Evolutionary conservation across 768 basidiomycete genomes (phyloP).

Genomic region (Phylloporus arenicola): DNA sequence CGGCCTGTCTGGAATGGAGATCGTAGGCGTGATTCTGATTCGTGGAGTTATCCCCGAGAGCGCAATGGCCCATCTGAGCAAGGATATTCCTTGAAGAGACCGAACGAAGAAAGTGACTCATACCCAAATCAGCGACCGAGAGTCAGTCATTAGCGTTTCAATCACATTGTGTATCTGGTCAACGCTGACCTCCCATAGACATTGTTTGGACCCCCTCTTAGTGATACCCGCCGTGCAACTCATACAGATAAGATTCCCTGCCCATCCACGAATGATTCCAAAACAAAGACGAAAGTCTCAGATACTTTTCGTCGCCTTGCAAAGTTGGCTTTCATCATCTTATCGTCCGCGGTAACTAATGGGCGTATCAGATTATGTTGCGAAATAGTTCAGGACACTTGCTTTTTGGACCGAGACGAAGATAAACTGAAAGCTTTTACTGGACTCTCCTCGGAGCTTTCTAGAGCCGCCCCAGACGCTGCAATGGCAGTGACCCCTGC

Average conservation of each 20-base stretch:
- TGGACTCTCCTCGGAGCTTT: conserved; percentile 43
- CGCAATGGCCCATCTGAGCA: conserved; percentile 12
- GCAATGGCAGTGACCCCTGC: conserved; percentile 40
- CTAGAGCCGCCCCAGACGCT: conserved; percentile 40
- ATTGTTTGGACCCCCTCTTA: conserved; percentile 6
- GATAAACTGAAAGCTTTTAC: conserved; percentile 46
- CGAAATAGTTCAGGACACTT: conserved; percentile 40
- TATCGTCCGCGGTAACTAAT: conserved; percentile 10
- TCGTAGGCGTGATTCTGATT: conserved; percentile 22
- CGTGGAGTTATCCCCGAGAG: conserved; percentile 19
- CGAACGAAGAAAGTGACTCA: conserved; percentile 18
- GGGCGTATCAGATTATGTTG: conserved; percentile 37
- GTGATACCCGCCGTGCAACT: not conserved
- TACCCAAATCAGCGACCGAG: conserved; percentile 27
- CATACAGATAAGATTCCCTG: conserved; percentile 6
- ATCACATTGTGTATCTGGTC: not conserved
- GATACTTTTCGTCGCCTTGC: conserved; percentile 40
- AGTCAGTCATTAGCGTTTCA: conserved; percentile 16
- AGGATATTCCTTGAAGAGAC: conserved; percentile 21
- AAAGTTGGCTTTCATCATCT: conserved; percentile 18
- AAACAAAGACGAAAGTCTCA: conserved; percentile 10
- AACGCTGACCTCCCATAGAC: conserved; percentile 16
- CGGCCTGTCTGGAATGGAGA: conserved; percentile 17
- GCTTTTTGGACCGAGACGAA: conserved; percentile 40
- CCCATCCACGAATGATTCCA: conserved; percentile 2